These are phyloP conservation scores for Thielaviopsis punctulata DNA, from an alignment of 2,329 filamentous ascomycete genomes.

Conservation along the genomic window DNA sequence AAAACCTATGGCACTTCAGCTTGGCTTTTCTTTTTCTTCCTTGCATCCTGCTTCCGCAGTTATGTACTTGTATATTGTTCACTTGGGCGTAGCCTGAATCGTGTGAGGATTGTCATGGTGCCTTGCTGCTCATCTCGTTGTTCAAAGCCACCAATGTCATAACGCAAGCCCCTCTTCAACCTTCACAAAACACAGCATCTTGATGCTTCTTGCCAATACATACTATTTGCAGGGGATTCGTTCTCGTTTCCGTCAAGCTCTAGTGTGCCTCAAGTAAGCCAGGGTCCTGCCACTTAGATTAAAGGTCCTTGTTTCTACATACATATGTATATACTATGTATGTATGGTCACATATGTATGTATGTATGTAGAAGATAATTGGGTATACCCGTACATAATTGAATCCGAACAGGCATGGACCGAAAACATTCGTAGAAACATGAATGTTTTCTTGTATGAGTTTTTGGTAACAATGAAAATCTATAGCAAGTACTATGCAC, in stretches of 20 bases:
- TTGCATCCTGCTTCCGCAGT: too few species aligned
- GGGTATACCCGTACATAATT: too few species aligned
- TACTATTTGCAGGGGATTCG: not conserved
- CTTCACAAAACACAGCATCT: not conserved
- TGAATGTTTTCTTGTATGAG: too few species aligned
- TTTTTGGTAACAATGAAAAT: too few species aligned
- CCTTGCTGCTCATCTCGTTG: not conserved
- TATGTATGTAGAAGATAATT: too few species aligned
- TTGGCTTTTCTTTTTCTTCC: not conserved
- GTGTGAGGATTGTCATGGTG: not conserved
- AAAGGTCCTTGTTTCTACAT: too few species aligned
- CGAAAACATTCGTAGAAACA: too few species aligned
- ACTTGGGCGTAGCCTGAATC: not conserved
- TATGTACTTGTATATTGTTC: not conserved
- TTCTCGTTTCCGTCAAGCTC: not conserved
- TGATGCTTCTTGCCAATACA: not conserved
- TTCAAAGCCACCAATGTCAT: not conserved
- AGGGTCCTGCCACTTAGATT: too few species aligned
- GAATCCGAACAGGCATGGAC: too few species aligned
- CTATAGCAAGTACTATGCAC: too few species aligned
- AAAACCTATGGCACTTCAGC: not conserved
- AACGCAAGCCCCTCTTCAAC: not conserved
- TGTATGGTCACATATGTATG: too few species aligned
- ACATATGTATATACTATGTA: too few species aligned
- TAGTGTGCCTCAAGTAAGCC: not conserved